A percentile compares a stretch with the other conserved stretches of the same genome.
phyloP scores from a whole-genome alignment of 2,329 filamentous ascomycete genomes.

The Hypocreales sp. region DNA sequence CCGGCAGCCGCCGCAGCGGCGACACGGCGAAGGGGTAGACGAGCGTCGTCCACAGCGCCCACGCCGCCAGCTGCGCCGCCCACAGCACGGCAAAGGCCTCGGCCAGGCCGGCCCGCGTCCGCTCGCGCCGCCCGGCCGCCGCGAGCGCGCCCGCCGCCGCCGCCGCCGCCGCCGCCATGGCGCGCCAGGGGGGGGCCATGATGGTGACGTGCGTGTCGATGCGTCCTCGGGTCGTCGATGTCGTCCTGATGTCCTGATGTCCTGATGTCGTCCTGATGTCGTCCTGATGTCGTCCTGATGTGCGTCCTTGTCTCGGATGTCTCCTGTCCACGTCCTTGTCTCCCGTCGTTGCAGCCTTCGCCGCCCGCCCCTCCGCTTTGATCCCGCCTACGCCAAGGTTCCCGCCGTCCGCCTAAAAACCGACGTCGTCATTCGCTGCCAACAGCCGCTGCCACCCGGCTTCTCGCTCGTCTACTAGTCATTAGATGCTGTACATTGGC shows the following conservation, averaged over 20 bases:
- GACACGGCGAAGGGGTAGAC: constrained; percentile 35
- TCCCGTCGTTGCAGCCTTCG: too few species aligned
- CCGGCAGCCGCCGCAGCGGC: constrained; percentile 30
- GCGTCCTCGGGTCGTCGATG: too few species aligned
- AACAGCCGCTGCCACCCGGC: neutral
- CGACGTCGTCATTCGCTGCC: constrained; percentile 3
- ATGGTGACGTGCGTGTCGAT: too few species aligned
- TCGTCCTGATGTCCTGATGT: too few species aligned
- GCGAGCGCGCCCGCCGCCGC: constrained; percentile 10
- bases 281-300: too few species aligned
- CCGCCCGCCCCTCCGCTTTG: too few species aligned
- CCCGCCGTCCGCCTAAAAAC: too few species aligned
- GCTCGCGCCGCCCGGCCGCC: constrained; percentile 8
- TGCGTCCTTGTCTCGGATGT: too few species aligned
- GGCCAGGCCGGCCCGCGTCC: constrained; percentile 12
- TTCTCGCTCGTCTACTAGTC: constrained; percentile 1
- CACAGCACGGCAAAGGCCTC: constrained; percentile 19
- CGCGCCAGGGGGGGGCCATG: constrained; percentile 10
- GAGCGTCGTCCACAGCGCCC: constrained; percentile 24
- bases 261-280: too few species aligned
- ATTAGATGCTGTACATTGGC: constrained; percentile 3
- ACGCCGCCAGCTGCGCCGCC: constrained; percentile 17
- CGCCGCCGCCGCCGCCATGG: constrained; percentile 10
- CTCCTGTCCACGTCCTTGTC: too few species aligned
- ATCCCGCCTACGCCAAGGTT: too few species aligned